Percentiles rank a stretch among this genome's conserved stretches.
Conservation (phyloP, 257 asterid genomes). For the Scutellaria galericulata region DNA sequence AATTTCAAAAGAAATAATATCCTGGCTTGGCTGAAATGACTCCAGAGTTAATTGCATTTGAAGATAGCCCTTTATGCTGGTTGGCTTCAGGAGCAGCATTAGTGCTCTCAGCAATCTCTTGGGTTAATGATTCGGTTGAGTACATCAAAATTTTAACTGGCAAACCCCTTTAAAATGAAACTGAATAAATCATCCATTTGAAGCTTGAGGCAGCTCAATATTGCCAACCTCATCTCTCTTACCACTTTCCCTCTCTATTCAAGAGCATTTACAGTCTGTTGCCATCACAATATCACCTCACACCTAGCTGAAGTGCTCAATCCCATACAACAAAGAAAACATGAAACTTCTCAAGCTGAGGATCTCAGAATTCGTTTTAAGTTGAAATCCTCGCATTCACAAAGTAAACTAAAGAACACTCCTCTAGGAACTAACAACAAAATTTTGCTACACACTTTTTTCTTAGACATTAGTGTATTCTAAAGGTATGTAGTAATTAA, state of each 20-base stretch:
- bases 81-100: not conserved
- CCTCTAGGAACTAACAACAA: slow-evolving; percentile 17
- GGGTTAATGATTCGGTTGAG: slow-evolving; percentile 10
- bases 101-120: slow-evolving; percentile 16
- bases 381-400: not conserved
- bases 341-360: not conserved
- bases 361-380: not conserved
- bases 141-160: not conserved
- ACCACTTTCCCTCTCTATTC: too few relatives aligned
- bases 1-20: not conserved
- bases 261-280: too few relatives aligned
- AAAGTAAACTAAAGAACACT: slow-evolving; percentile 9
- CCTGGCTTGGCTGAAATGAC: too few relatives aligned
- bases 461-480: slow-evolving; percentile 11
- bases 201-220: too few relatives aligned
- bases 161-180: not conserved
- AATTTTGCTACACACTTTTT: not conserved
- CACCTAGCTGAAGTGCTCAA: too few relatives aligned
- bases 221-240: too few relatives aligned
- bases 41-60: too few relatives aligned
- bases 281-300: too few relatives aligned
- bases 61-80: not conserved
- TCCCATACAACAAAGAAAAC: slow-evolving; percentile 9
- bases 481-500: slow-evolving; percentile 25
- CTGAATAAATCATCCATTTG: too few relatives aligned